These are phyloP conservation scores for Acaromyces ingoldii DNA, from an alignment of 1,284 basidiomycete species.

Conservation along the genomic window DNA sequence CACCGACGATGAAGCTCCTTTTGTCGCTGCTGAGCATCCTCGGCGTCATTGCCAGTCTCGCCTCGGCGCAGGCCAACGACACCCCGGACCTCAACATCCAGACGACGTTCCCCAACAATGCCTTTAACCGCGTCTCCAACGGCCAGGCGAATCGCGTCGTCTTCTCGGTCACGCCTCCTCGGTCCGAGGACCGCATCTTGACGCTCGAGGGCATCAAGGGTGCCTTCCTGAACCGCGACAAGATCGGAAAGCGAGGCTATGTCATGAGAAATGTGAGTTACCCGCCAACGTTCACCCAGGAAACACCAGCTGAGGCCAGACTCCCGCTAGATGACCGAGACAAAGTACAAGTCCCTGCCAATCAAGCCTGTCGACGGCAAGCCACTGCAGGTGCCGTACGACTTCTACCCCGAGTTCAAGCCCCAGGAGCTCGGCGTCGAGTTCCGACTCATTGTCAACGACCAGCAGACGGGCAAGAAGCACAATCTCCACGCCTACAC, in stretches of 20 bases:
- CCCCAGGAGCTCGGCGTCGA: slow-evolving; percentile 44
- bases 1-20: too few relatives aligned
- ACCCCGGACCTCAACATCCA: slow-evolving; percentile 42
- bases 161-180: slow-evolving; percentile 37
- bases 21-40: too few relatives aligned
- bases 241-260: slow-evolving; percentile 40
- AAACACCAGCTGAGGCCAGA: background rate
- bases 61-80: slow-evolving; percentile 33
- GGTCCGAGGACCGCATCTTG: slow-evolving; percentile 36
- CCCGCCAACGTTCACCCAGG: too few relatives aligned
- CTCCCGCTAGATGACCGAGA: slow-evolving; percentile 35
- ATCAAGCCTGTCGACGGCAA: slow-evolving; percentile 29
- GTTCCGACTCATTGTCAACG: slow-evolving; percentile 36
- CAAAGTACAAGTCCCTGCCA: slow-evolving; percentile 35
- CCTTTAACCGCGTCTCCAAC: slow-evolving; percentile 44
- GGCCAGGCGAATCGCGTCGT: slow-evolving; percentile 48
- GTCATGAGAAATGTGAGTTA: slow-evolving; percentile 42
- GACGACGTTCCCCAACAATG: slow-evolving; percentile 48
- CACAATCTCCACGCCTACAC: slow-evolving; percentile 42
- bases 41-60: too few relatives aligned
- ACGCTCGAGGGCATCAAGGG: slow-evolving; percentile 42
- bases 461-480: slow-evolving; percentile 39
- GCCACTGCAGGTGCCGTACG: slow-evolving; percentile 42
- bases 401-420: slow-evolving; percentile 49
- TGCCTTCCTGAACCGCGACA: slow-evolving; percentile 46